These are phyloP conservation scores for Sambucus nigra DNA, from an alignment of 129 eudicot species.

Conservation along the genomic window DNA sequence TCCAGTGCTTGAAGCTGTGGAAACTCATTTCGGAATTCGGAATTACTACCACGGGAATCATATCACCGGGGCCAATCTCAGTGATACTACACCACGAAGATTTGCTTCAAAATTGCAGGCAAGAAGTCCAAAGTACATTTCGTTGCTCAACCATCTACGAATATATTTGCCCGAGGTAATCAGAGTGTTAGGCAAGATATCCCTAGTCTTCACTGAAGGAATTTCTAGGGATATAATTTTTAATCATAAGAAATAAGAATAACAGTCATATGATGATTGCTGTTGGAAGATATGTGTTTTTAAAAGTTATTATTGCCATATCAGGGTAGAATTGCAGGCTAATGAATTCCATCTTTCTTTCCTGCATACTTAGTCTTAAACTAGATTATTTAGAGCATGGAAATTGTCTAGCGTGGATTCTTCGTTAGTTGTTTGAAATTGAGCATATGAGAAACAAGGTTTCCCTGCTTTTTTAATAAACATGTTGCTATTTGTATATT, in stretches of 20 bases:
- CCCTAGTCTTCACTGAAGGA: not conserved
- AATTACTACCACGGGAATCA: constrained; percentile 90
- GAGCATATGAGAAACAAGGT: no score
- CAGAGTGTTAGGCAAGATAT: not conserved
- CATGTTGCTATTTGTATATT: no score
- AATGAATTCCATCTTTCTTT: no score
- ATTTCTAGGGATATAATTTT: not conserved
- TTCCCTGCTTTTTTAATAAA: no score
- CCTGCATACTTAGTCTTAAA: not conserved
- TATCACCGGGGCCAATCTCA: constrained; percentile 60
- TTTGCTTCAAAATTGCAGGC: constrained; percentile 95
- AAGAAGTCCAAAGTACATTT: constrained; percentile 95
- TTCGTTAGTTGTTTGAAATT: no score
- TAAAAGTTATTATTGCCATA: not conserved
- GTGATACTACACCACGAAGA: constrained; percentile 62
- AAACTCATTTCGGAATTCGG: constrained; percentile 65
- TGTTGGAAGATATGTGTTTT: not conserved
- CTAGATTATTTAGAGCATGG: not conserved
- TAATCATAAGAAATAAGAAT: not conserved
- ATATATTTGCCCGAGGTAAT: constrained; percentile 99
- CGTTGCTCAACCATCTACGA: constrained; percentile 95
- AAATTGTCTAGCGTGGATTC: no score
- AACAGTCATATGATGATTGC: not conserved
- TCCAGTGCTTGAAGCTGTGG: constrained; percentile 97
- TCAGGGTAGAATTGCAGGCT: not conserved